These are phyloP conservation scores for Melampsora abietis-canadensis DNA, from an alignment of 1,284 basidiomycete genomes.

Conservation along the genomic window DNA sequence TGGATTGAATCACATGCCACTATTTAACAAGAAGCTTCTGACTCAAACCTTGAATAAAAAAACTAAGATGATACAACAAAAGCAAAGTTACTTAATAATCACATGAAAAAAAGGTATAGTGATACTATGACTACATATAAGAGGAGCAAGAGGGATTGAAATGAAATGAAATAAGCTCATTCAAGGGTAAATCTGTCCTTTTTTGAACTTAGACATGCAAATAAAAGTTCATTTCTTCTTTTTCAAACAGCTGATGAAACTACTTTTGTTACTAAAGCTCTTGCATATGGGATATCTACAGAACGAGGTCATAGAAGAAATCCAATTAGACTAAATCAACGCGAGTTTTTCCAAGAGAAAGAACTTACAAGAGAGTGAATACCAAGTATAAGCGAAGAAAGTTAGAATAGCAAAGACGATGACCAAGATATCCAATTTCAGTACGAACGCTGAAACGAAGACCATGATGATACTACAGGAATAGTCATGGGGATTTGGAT, in stretches of 20 bases:
- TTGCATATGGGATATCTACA: slow-evolving; percentile 38
- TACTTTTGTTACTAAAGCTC: slow-evolving; percentile 28
- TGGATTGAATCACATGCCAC: too few relatives aligned
- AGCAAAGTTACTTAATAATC: too few relatives aligned
- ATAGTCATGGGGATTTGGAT: background rate
- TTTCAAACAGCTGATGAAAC: slow-evolving; percentile 35
- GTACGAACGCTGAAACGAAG: slow-evolving; percentile 28
- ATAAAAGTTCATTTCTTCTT: background rate
- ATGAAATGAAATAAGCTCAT: too few relatives aligned
- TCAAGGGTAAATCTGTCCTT: too few relatives aligned
- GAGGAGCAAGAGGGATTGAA: too few relatives aligned
- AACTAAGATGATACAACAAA: too few relatives aligned
- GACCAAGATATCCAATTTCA: slow-evolving; percentile 30
- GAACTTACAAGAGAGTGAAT: slow-evolving; percentile 38
- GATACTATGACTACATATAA: too few relatives aligned
- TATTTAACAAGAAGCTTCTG: too few relatives aligned
- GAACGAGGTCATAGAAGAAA: too few relatives aligned
- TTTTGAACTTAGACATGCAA: too few relatives aligned
- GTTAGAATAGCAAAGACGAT: slow-evolving; percentile 32
- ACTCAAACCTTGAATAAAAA: too few relatives aligned
- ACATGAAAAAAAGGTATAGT: too few relatives aligned
- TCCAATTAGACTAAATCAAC: background rate
- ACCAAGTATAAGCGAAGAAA: slow-evolving; percentile 42
- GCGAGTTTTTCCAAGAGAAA: background rate
- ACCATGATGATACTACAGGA: slow-evolving; percentile 37